phyloP scores from a whole-genome alignment of 2,329 filamentous ascomycete genomes.

The Sclerotinia nivalis region DNA sequence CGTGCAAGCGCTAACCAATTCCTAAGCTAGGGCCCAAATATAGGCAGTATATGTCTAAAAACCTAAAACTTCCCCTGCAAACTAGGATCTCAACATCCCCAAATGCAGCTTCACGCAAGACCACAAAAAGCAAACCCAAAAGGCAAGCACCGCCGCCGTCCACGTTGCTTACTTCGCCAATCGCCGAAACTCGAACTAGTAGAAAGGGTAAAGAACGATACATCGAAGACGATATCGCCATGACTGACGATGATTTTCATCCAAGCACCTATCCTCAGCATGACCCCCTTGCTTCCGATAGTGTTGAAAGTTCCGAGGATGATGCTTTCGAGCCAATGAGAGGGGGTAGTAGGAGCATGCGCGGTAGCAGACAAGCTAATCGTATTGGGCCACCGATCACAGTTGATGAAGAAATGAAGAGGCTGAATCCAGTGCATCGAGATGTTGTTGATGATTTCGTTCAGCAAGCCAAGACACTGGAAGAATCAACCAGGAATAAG shows the following conservation, averaged over 20 bases:
- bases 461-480: constrained; percentile 57
- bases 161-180: constrained; percentile 58
- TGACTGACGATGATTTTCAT: constrained; percentile 15
- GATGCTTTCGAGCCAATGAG: constrained; percentile 38
- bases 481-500: constrained; percentile 61
- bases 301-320: constrained; percentile 40
- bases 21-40: constrained; percentile 39
- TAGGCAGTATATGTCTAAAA: constrained; percentile 35
- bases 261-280: constrained; percentile 42
- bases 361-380: constrained; percentile 16
- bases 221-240: constrained; percentile 13
- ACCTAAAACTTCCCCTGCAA: constrained; percentile 37
- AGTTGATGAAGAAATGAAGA: constrained; percentile 54
- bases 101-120: constrained; percentile 42
- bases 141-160: constrained; percentile 48
- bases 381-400: constrained; percentile 60
- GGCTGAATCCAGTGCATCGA: constrained; percentile 60
- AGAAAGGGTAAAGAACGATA: constrained; percentile 41
- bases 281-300: constrained; percentile 51
- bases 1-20: constrained; percentile 36
- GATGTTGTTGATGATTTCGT: constrained; percentile 67
- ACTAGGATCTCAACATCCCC: constrained; percentile 36
- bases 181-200: constrained; percentile 23
- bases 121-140: constrained; percentile 26
- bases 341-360: constrained; percentile 40